Evolutionary conservation across 495 filamentous ascomycete genomes (phyloP).

Genomic region (Xylaria sp.): DNA sequence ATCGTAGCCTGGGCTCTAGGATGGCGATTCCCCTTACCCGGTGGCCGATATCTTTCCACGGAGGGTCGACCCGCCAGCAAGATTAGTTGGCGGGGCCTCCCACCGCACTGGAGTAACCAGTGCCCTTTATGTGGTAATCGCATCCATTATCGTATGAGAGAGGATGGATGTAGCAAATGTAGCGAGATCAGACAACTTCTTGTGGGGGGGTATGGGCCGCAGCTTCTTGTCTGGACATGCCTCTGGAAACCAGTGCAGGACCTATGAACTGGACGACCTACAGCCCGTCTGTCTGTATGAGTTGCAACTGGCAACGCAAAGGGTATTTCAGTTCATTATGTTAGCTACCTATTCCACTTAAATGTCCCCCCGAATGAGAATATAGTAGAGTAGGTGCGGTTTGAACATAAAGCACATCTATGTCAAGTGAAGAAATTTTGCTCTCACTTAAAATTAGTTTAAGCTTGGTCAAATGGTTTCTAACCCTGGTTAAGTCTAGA

Average conservation of each 20-base stretch:
- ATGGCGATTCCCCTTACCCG: constrained; percentile 18
- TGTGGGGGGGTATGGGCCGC: background rate
- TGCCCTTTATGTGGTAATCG: background rate
- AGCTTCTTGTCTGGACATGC: constrained; percentile 9
- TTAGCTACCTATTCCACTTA: background rate
- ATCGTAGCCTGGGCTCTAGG: constrained; percentile 15
- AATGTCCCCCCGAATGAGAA: background rate
- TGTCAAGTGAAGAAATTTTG: background rate
- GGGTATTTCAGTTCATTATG: background rate
- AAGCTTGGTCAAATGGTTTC: too few relatives aligned
- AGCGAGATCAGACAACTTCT: background rate
- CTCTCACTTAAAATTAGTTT: background rate
- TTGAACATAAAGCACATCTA: background rate
- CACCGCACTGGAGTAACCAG: background rate
- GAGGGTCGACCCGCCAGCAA: background rate
- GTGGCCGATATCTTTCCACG: constrained; percentile 9
- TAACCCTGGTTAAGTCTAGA: too few relatives aligned
- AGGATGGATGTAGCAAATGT: background rate
- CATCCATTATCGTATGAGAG: background rate
- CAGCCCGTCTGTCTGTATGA: background rate
- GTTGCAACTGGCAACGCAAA: background rate
- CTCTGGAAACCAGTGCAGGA: constrained; percentile 7
- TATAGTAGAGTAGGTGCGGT: background rate
- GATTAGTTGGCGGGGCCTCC: constrained; percentile 7
- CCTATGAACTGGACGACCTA: background rate